Base-by-base conservation (phyloP, 192 early-diverging fungal genomes). In the Rhizophagus clarus region DNA sequence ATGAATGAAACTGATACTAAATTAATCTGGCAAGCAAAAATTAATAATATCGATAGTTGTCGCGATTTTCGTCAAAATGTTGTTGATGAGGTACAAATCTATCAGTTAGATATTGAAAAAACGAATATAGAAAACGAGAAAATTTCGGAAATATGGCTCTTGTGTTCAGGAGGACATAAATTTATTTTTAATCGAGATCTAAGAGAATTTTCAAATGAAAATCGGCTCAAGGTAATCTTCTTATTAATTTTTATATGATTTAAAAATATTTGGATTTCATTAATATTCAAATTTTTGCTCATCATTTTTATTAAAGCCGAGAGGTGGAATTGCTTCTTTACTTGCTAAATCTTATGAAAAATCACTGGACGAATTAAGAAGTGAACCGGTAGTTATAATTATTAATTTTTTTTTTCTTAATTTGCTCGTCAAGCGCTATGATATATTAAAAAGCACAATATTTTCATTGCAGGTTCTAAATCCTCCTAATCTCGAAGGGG, bases 401-500 rank as follows among this genome's bases (percentile, higher is more conserved):
- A 7, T 8, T 32, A n/a, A 32, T 40, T 37, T 67, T 29, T 15
- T 15, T 3, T 32, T 17, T 8, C 15, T 3, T 28, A 29, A 12
- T 66, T 32, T 20, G 6, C 6, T 31, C 8, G 7, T 31, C 12
- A 32, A 32, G 3, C 37, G 7, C 20, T 0, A 20, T 1, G 28
- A 6, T 12, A 34, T 32, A 37, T 17, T 8, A 20, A 32, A 32
- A 20, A 31, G 12, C 34, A 17, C 37, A 68, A 20, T 32, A 20
- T 31, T 37, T 32, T 32, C 1, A 68, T 68, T 37, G 12, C 64
- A 68, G 66, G 3, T 32, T 20, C 12, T 11, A 1, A 32, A 68
- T 68, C 31, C 31, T 20, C 71, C 42, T 5, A 28, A 47, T 17
- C 0, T 49, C 11, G 34, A 24, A 28, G 85, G 85, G 40, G 60